Percentiles rank a stretch among this genome's conserved stretches.
These are phyloP conservation scores for Paraphoma chrysanthemicola DNA, from an alignment of 2,329 filamentous ascomycete genomes.

Conservation along the genomic window DNA sequence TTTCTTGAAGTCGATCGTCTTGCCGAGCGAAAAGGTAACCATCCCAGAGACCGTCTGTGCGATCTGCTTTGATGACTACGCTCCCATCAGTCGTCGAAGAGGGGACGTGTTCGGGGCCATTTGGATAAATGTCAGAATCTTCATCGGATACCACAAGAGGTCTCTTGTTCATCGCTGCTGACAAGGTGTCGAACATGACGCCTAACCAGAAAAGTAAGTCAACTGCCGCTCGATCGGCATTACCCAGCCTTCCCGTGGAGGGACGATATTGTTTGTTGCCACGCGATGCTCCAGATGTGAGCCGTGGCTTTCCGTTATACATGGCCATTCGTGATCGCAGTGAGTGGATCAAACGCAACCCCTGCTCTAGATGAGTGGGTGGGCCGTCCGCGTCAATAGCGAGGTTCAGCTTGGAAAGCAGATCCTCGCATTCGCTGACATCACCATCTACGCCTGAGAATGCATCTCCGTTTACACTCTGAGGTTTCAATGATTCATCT, in stretches of 20 bases:
- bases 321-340: constrained; percentile 40
- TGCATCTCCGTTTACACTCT: neutral
- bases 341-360: constrained; percentile 50
- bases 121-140: constrained; percentile 50
- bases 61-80: neutral
- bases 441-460: constrained; percentile 15
- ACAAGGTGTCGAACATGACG: constrained; percentile 66
- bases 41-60: constrained; percentile 45
- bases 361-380: constrained; percentile 50
- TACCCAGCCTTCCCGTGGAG: constrained; percentile 30
- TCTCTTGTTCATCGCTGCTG: constrained; percentile 60
- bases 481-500: neutral
- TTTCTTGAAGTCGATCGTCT: constrained; percentile 21
- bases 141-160: constrained; percentile 55
- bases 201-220: constrained; percentile 65
- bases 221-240: constrained; percentile 55
- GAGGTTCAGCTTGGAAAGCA: constrained; percentile 40
- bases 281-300: constrained; percentile 12
- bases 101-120: constrained; percentile 7
- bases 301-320: constrained; percentile 13
- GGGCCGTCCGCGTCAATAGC: constrained; percentile 45
- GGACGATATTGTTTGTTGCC: constrained; percentile 18
- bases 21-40: constrained; percentile 46
- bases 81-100: neutral
- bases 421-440: constrained; percentile 33